Evolutionary conservation across 306 rosid genomes (phyloP).

Genomic region (Macrotyloma uniflorum): DNA sequence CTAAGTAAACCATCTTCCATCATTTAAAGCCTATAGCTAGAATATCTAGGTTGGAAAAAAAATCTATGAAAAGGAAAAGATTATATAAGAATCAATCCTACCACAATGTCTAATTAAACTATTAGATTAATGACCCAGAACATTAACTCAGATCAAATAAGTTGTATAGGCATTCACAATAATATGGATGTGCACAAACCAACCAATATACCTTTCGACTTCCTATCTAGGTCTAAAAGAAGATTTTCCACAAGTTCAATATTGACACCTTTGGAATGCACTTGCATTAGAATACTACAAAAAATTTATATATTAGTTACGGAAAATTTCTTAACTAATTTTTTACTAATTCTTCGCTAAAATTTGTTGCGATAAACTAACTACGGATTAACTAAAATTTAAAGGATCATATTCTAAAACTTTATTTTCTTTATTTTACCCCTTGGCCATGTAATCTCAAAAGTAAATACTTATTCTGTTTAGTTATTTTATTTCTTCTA

Average conservation of each 20-base stretch:
- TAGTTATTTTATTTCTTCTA: no score
- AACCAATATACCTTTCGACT: slow-evolving; percentile 58
- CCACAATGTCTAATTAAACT: background rate
- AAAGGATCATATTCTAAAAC: no score
- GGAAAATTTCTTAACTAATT: no score
- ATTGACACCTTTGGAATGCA: slow-evolving; percentile 84
- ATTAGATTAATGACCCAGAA: background rate
- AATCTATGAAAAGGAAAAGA: background rate
- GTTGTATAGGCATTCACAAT: background rate
- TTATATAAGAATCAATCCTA: background rate
- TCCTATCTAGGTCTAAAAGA: slow-evolving; percentile 65
- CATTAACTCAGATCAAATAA: background rate
- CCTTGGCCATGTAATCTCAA: no score
- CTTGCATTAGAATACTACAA: slow-evolving; percentile 52
- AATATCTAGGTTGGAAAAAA: background rate
- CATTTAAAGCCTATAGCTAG: background rate
- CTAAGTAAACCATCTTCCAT: background rate
- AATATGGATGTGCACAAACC: background rate
- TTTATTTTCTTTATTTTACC: no score
- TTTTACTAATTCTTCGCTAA: no score
- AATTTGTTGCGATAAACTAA: no score
- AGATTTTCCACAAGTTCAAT: slow-evolving; percentile 66
- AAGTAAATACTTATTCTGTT: no score
- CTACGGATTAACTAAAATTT: no score
- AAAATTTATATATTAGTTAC: slow-evolving; percentile 7